Evolutionary conservation across 1,284 basidiomycete species (phyloP).

Genomic region (Golubevia pallescens): DNA sequence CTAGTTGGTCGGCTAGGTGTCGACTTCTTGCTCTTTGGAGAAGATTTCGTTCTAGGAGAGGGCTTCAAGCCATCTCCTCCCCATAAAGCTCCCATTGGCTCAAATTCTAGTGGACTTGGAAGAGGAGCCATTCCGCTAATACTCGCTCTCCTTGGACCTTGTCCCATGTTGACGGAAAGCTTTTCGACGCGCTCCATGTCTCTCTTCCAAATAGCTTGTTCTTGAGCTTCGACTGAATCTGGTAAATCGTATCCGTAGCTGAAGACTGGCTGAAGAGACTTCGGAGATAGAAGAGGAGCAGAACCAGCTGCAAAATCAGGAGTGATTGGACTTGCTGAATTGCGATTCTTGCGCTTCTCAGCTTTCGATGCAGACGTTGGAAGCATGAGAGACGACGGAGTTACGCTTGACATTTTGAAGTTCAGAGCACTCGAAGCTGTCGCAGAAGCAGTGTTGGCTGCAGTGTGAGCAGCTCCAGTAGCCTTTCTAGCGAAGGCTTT

Average conservation of each 20-base stretch:
- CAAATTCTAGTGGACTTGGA: background rate
- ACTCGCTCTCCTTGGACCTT: background rate
- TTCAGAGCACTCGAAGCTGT: background rate
- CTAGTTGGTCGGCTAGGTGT: background rate
- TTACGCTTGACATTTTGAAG: background rate
- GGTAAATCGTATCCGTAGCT: background rate
- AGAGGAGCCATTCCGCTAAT: background rate
- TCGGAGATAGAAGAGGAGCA: background rate
- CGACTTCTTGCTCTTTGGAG: background rate
- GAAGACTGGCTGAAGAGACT: background rate
- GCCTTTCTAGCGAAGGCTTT: background rate
- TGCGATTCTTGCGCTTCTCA: background rate
- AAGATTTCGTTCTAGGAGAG: background rate
- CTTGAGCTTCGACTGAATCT: background rate
- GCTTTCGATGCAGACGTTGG: background rate
- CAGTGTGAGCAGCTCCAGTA: background rate
- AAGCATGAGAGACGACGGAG: background rate
- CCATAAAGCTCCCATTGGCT: background rate
- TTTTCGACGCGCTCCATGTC: background rate
- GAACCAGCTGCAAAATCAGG: background rate
- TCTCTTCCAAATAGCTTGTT: background rate
- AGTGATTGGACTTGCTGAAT: background rate
- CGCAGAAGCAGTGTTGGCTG: background rate
- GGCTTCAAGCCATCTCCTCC: background rate
- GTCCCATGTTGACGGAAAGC: background rate